Conservation (phyloP, 768 basidiomycete genomes). For the Mycena haematopus region DNA sequence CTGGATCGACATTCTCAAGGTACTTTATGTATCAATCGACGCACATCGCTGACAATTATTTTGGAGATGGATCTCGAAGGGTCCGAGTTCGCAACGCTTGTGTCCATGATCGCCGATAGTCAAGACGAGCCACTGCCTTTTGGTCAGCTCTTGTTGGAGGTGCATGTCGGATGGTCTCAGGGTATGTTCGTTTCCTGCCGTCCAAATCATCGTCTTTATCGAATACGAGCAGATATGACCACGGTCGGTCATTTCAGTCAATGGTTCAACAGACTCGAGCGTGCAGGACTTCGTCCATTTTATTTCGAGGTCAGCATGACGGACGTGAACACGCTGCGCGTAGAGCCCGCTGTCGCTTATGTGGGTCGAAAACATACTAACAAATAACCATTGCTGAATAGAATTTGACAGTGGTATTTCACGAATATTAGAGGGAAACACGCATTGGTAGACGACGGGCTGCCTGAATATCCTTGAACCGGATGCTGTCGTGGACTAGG, state of each 20-base stretch:
- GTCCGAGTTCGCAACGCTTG: constrained; percentile 52
- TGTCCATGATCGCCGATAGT: constrained; percentile 46
- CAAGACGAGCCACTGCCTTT: constrained; percentile 48
- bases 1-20: constrained; percentile 16
- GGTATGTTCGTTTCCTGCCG: neutral
- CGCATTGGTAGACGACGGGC: constrained; percentile 21
- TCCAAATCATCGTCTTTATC: neutral
- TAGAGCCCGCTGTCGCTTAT: constrained; percentile 21
- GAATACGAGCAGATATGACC: constrained; percentile 15
- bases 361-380: constrained; percentile 7
- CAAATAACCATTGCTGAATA: neutral
- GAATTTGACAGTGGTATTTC: constrained; percentile 11
- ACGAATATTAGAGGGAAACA: constrained; percentile 25
- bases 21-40: neutral
- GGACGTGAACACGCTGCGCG: constrained; percentile 26
- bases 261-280: constrained; percentile 26
- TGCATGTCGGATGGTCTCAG: constrained; percentile 24
- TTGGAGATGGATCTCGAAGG: constrained; percentile 52
- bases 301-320: constrained; percentile 27
- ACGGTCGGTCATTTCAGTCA: constrained; percentile 26
- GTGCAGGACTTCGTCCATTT: constrained; percentile 17
- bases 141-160: constrained; percentile 44
- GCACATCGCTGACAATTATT: neutral
- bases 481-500: too few species aligned
- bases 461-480: constrained; percentile 25